Evolutionary conservation across 208 protist genomes (phyloP).

Genomic region (Herpetomonas muscarum): DNA sequence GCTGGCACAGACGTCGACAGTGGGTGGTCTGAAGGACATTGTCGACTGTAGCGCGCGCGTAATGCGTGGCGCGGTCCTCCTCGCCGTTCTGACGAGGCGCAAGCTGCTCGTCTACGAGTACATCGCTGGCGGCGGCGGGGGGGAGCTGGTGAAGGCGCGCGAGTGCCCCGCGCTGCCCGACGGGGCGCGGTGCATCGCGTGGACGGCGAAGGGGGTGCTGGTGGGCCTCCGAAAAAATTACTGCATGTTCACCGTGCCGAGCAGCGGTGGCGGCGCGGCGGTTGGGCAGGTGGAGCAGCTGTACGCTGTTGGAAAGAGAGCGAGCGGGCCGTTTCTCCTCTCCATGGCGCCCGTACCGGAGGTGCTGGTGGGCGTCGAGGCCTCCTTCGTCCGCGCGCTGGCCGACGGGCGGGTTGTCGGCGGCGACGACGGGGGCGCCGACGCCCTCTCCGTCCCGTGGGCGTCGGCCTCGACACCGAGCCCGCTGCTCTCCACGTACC

Average conservation of each 20-base stretch:
- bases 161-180: conserved; percentile 45
- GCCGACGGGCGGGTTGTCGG: conserved; percentile 58
- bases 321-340: conserved; percentile 30
- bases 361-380: conserved; percentile 45
- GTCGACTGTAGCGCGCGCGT: conserved; percentile 40
- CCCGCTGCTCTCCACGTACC: conserved; percentile 16
- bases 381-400: conserved; percentile 33
- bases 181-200: conserved; percentile 35
- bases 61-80: conserved; percentile 27
- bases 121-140: conserved; percentile 4
- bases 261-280: conserved; percentile 24
- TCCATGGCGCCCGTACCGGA: conserved; percentile 62
- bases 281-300: conserved; percentile 16
- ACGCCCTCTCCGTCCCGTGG: conserved; percentile 14
- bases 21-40: conserved; percentile 33
- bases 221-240: conserved; percentile 56
- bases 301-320: conserved; percentile 4
- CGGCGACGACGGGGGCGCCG: conserved; percentile 16
- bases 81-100: conserved; percentile 55
- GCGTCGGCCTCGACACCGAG: not conserved
- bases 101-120: conserved; percentile 54
- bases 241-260: conserved; percentile 21
- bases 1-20: conserved; percentile 7
- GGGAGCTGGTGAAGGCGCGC: conserved; percentile 11
- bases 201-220: conserved; percentile 50